phyloP scores from a whole-genome alignment of 345 rosid genomes.

The Brassica carinata region DNA sequence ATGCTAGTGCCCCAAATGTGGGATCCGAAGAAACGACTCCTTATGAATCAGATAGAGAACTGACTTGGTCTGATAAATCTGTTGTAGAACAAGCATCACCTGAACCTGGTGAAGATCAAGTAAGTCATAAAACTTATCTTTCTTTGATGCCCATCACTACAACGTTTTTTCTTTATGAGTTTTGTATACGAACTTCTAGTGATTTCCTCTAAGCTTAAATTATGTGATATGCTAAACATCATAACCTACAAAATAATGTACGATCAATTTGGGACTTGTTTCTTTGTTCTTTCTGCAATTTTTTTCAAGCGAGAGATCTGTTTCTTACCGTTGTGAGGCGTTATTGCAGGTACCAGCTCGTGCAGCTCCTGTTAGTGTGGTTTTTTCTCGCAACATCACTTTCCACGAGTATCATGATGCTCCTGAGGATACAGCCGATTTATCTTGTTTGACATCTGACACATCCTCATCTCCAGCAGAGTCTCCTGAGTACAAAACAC shows the following conservation, averaged over 20 bases:
- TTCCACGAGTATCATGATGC: conserved; percentile 44
- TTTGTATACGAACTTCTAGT: background rate
- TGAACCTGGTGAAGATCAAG: conserved; percentile 41
- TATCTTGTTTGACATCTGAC: conserved; percentile 40
- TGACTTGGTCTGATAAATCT: conserved; percentile 55
- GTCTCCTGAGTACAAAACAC: conserved; percentile 50
- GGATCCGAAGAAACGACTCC: conserved; percentile 43
- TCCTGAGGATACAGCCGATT: conserved; percentile 45
- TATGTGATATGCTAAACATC: conserved; percentile 10
- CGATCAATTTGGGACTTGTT: background rate
- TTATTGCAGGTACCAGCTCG: conserved; percentile 55
- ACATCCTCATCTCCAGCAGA: conserved; percentile 43
- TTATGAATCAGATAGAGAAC: conserved; percentile 44
- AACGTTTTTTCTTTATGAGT: background rate
- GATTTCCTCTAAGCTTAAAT: background rate
- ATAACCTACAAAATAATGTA: background rate
- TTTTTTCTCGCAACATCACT: conserved; percentile 33
- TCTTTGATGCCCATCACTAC: conserved; percentile 10
- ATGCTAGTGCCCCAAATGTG: conserved; percentile 34
- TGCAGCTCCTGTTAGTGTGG: conserved; percentile 39
- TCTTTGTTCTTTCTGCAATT: conserved; percentile 2
- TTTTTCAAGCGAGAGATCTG: background rate
- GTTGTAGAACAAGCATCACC: conserved; percentile 50
- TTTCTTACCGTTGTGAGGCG: background rate
- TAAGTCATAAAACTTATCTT: conserved; percentile 40